Evolutionary conservation across 2,329 filamentous ascomycete genomes (phyloP).

Genomic region (Cercospora zeae-maydis): DNA sequence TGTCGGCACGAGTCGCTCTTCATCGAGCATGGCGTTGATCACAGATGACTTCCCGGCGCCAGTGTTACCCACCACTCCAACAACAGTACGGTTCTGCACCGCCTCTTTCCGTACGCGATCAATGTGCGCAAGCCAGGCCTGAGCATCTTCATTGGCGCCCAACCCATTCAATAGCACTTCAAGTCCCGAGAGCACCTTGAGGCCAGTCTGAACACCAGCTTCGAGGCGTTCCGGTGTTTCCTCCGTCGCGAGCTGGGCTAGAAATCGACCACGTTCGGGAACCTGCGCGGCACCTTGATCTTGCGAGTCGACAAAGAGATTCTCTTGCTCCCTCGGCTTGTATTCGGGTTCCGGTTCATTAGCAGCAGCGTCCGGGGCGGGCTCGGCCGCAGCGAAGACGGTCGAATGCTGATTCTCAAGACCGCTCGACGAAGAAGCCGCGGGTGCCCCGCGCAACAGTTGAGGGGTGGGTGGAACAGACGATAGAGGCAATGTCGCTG

Average conservation of each 20-base stretch:
- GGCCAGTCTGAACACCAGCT: slow-evolving; percentile 39
- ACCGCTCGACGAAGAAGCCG: background rate
- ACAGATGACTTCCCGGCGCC: slow-evolving; percentile 61
- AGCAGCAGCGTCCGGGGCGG: background rate
- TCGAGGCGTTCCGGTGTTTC: slow-evolving; percentile 39
- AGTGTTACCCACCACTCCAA: slow-evolving; percentile 59
- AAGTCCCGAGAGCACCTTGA: slow-evolving; percentile 39
- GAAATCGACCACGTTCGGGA: slow-evolving; percentile 17
- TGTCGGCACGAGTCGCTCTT: slow-evolving; percentile 55
- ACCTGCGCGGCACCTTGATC: background rate
- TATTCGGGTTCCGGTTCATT: slow-evolving; percentile 13
- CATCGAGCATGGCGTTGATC: slow-evolving; percentile 61
- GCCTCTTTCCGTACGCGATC: slow-evolving; percentile 42
- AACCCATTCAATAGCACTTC: slow-evolving; percentile 33
- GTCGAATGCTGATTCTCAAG: background rate
- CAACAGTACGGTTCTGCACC: slow-evolving; percentile 44
- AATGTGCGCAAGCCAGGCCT: slow-evolving; percentile 44
- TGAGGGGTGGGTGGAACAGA: background rate
- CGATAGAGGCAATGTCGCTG: background rate
- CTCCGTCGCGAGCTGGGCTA: slow-evolving; percentile 37
- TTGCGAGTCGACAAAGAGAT: slow-evolving; percentile 17
- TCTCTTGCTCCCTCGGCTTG: slow-evolving; percentile 15
- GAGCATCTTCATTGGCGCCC: slow-evolving; percentile 32
- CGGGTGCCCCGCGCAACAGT: background rate
- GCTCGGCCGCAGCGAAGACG: background rate